These are phyloP conservation scores for Yamadazyma epiphylla DNA, from an alignment of 1,139 yeast species.

Conservation along the genomic window DNA sequence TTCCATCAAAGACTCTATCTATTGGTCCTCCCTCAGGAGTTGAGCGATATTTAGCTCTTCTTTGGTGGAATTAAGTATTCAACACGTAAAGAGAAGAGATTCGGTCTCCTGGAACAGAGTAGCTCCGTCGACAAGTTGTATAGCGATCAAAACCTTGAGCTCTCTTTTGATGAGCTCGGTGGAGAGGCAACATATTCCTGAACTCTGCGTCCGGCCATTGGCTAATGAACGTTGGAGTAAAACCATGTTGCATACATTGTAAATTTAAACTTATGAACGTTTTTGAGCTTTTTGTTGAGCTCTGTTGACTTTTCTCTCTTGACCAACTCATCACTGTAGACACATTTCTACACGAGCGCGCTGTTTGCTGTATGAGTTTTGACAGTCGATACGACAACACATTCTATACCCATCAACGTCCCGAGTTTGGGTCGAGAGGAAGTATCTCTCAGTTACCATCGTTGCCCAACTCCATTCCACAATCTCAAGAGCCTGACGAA, in stretches of 20 bases:
- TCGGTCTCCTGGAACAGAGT: constrained; percentile 57
- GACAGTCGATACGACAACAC: constrained; percentile 1
- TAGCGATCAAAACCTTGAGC: constrained; percentile 67
- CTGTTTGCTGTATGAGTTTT: constrained; percentile 3
- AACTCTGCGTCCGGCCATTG: constrained; percentile 81
- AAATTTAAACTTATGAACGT: too few species aligned
- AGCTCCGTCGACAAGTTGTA: constrained; percentile 87
- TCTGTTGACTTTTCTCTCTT: too few species aligned
- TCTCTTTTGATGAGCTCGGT: constrained; percentile 60
- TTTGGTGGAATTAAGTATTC: constrained; percentile 6
- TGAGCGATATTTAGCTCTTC: constrained; percentile 39
- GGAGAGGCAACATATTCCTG: constrained; percentile 85
- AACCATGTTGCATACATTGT: constrained; percentile 80
- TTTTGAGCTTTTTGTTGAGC: too few species aligned
- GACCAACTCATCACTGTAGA: too few species aligned
- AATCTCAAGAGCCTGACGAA: constrained; percentile 4
- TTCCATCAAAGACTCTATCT: constrained; percentile 6
- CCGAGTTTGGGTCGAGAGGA: constrained; percentile 15
- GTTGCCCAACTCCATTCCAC: constrained; percentile 12
- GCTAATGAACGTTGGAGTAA: constrained; percentile 82
- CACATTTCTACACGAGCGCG: too few species aligned
- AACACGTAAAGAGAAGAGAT: constrained; percentile 4
- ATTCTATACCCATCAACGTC: constrained; percentile 7
- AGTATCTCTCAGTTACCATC: constrained; percentile 18
- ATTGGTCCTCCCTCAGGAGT: constrained; percentile 51